phyloP scores from a whole-genome alignment of 768 basidiomycete genomes.

The Russula olivacea region DNA sequence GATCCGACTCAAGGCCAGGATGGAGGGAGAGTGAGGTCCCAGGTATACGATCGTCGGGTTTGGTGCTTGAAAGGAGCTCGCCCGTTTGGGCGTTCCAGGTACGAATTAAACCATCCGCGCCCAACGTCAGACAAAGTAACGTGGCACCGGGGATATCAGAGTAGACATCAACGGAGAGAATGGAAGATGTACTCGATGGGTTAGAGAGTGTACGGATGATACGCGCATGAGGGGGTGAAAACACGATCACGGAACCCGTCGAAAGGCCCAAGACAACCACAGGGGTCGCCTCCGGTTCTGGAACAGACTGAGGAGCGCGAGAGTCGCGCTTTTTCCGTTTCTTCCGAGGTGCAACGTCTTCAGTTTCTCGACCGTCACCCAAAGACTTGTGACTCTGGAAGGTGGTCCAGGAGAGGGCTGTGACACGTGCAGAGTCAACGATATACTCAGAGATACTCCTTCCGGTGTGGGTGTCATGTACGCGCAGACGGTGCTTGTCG shows the following conservation, averaged over 20 bases:
- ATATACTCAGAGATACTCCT: conserved; percentile 53
- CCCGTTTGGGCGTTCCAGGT: conserved; percentile 53
- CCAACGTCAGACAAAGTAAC: conserved; percentile 48
- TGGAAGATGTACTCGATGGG: conserved; percentile 46
- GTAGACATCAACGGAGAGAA: conserved; percentile 43
- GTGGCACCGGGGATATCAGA: conserved; percentile 30
- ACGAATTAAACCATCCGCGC: conserved; percentile 50
- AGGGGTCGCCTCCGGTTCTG: conserved; percentile 31
- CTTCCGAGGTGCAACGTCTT: conserved; percentile 41
- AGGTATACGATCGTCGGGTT: conserved; percentile 52
- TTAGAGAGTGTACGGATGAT: conserved; percentile 51
- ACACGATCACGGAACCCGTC: conserved; percentile 52
- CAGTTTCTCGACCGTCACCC: conserved; percentile 27
- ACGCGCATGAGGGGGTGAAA: conserved; percentile 56
- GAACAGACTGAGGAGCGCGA: conserved; percentile 30
- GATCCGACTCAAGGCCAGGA: conserved; percentile 32
- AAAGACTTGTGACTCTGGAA: conserved; percentile 31
- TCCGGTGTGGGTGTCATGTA: conserved; percentile 53
- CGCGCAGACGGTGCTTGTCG: conserved; percentile 65
- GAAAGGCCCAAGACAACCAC: conserved; percentile 55
- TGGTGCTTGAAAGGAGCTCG: conserved; percentile 45
- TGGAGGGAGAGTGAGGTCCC: conserved; percentile 48
- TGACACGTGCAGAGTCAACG: conserved; percentile 50
- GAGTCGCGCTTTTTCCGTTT: conserved; percentile 45
- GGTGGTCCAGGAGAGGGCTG: conserved; percentile 47